Evolutionary conservation across 202 grass and related monocot species (phyloP), one percentile per base, ranked within the genome.

Genomic region (Carex arenaria): DNA sequence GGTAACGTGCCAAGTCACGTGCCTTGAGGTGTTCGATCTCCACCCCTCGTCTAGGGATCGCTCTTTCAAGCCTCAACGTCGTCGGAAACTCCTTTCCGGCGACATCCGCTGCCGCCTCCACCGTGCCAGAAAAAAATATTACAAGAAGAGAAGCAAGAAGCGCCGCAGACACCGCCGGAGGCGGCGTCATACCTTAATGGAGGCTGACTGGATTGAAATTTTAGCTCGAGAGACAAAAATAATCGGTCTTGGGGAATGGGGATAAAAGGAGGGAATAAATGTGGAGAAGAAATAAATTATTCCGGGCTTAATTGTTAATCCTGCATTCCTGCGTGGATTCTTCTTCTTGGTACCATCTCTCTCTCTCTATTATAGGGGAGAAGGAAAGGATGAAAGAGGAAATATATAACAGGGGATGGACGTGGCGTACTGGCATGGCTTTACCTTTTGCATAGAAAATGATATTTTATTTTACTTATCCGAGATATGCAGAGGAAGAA

Each of bases 31-130:
- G 89, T 67, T 91, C 87, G 70, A 91, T 57, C 2, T 64, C 54
- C 81, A 95, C 85, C 42, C 92, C 95, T 71, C 53, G 82, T 51
- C 61, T 82, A 31, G 95, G 92, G 74, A 98, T 52, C 59, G 89
- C 87, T 71, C 95, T 91, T 82, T 95, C 85, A 79, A 98, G 83
- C 85, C 55, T 85, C 84, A 98, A 72, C 53, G n/a, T 81, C 84
- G 65, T 69, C 36, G 88, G 84, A 70, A 89, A 86, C 6, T 7
- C 63, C 85, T 59, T 47, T n/a, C 43, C 61, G 45, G 80, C 84
- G 15, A 60, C 40, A 55, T 75, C 45, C 79, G 10, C 80, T 69
- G 85, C 77, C 8, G 12, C 62, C 82, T 6, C 80, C 84, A 81
- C 85, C 10, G 9, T 70, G 0, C 40, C 73, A 1, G 87, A 9